A percentile compares a stretch with the other conserved stretches of the same genome.
These are phyloP conservation scores for Phytomonas francai DNA, from an alignment of 208 protist species.

Conservation along the genomic window DNA sequence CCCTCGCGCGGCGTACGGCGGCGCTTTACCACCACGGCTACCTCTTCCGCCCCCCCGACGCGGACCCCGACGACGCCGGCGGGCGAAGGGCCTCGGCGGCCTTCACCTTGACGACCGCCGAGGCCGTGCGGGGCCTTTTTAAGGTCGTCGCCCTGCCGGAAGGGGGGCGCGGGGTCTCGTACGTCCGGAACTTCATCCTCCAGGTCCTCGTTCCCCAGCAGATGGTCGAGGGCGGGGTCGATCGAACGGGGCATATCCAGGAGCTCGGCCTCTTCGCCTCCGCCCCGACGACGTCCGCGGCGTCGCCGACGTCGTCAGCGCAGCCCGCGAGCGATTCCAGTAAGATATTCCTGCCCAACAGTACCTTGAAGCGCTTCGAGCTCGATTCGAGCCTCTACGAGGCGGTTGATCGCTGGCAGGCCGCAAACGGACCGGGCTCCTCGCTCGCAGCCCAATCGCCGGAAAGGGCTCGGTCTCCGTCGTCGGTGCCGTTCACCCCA, in stretches of 20 bases:
- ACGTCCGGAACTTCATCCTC: slow-evolving; percentile 84
- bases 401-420: slow-evolving; percentile 3
- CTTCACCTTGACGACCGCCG: slow-evolving; percentile 26
- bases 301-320: background rate
- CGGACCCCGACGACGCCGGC: background rate
- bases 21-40: slow-evolving; percentile 32
- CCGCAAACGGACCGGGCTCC: background rate
- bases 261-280: slow-evolving; percentile 22
- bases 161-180: slow-evolving; percentile 64
- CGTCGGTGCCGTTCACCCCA: slow-evolving; percentile 12
- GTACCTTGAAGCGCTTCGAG: slow-evolving; percentile 9
- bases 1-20: slow-evolving; percentile 14
- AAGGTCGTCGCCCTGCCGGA: slow-evolving; percentile 56
- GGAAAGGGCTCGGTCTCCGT: background rate
- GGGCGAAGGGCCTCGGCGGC: slow-evolving; percentile 8
- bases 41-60: slow-evolving; percentile 13
- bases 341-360: no score
- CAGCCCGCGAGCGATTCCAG: no score
- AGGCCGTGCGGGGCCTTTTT: slow-evolving; percentile 41
- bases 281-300: slow-evolving; percentile 16
- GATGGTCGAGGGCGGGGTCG: slow-evolving; percentile 32
- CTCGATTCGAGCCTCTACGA: slow-evolving; percentile 13
- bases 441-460: background rate
- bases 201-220: slow-evolving; percentile 49
- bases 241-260: slow-evolving; percentile 30